Base-by-base conservation (phyloP, 225 moss, liverwort and hornwort genomes). In the Sphagnum tenellum region DNA sequence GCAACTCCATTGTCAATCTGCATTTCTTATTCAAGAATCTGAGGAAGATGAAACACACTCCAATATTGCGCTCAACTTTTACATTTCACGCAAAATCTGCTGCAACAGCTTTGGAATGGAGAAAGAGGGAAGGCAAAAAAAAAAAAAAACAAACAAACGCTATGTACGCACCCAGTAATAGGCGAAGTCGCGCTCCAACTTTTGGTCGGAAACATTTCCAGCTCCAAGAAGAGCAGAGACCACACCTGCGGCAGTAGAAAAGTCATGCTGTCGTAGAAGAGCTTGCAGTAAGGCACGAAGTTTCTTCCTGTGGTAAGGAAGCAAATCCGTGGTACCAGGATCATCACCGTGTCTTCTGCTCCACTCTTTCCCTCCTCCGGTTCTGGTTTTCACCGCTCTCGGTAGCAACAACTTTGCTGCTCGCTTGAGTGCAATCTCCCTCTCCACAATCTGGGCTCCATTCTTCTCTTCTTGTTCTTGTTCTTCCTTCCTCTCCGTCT, bases 191-290 rank as follows among this genome's bases (percentile, higher is more conserved):
- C 77, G 86, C 67, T 82, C 71, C 55, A 76, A 80, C 10, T 73
- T 64, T 44, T 71, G 57, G 57, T 86, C 86, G 29, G 68, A 70
- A 2, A 75, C 70, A 13, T 65, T 54, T 51, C 75, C 60, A 55
- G 83, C 86, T 67, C 77, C 83, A 53, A 86, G 67, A n/a, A 86
- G 78, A 12, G 80, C 80, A 70, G 80, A 80, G 64, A 80, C 83
- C 7, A 80, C 80, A 46, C 82, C 86, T 3, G 86, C 64, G 56
- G 86, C 86, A 47, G 73, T 74, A 3, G 72, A 67, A 66, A 68
- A 86, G 56, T 67, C 75, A 69, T 78, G 86, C 70, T 83, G 77
- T 71, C 70, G 79, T 71, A 86, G 50, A 74, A 86, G 63, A 69
- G 86, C 83, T 8, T 71, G 62, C 72, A 86, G 72, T 67, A 82